Base-by-base conservation (phyloP, 495 filamentous ascomycete species). In the Hypoxylon subgilvum region DNA sequence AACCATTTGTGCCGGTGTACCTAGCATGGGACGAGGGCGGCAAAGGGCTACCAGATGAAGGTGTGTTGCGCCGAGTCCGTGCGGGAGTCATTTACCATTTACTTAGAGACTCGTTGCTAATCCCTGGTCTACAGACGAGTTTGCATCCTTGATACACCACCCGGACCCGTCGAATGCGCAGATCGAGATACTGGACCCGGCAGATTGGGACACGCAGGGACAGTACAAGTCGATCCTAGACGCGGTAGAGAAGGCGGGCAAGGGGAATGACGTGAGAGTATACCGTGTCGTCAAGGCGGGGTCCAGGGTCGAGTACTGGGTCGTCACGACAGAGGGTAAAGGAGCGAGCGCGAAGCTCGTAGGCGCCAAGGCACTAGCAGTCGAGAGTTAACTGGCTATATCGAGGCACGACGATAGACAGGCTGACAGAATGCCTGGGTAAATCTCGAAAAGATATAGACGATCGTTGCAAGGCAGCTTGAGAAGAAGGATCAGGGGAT, bases 301-400 rank as follows among this genome's bases (percentile, higher is more conserved):
- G 73, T 94, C 84, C 9, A 82, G 82, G 66, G 72, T 79, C n/a
- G 88, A 93, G 73, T 94, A 93, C 65, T 95, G 82, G 80, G 72
- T 94, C 38, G 72, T 94, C 23, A 85, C 83, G 55, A 62, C 85
- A 46, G 61, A 76, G 58, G 73, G 80, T 76, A 72, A 78, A 60
- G 64, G 74, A 69, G 57, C 68, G 32, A 72, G 65, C 17, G 79
- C 77, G 30, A 82, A 76, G 71, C 41, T 96, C 54, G 83, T 96
- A 3, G 91, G 91, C 5, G 72, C 87, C 35, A 91, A 88, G 77
- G 88, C 87, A 5, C 75, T 88, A 79, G 81, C 84, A 31, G 76
- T 95, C 67, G 91, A 94, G 81, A 86, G 81, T 56, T 90, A 66
- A 66, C 2, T 31, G 34, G 31, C 13, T 35, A 12, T 30, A 10